Evolutionary conservation across 108 stramenopile genomes (phyloP).

Genomic region (Epithemia pelagica): DNA sequence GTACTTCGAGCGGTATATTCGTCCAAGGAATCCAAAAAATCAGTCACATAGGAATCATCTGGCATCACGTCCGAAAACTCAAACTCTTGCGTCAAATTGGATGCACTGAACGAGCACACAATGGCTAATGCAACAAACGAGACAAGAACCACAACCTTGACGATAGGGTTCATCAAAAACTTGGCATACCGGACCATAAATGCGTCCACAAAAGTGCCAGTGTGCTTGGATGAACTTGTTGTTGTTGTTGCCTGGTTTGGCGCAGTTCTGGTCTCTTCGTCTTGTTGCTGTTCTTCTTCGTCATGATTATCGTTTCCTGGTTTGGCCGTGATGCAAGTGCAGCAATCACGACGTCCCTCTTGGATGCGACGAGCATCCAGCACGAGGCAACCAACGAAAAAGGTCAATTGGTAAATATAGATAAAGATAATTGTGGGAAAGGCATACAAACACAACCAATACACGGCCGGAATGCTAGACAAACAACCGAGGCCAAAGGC

Average conservation of each 20-base stretch:
- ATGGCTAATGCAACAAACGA: conserved; percentile 13
- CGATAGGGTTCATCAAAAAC: conserved; percentile 10
- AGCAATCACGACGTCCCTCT: conserved; percentile 22
- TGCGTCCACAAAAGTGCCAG: too few species aligned
- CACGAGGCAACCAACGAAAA: conserved; percentile 17
- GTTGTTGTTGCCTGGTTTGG: too few species aligned
- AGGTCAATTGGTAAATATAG: too few species aligned
- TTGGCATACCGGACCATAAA: conserved; percentile 12
- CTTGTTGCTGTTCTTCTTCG: too few species aligned
- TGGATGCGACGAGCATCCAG: conserved; percentile 19
- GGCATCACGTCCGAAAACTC: too few species aligned
- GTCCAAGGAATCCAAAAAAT: conserved; percentile 7
- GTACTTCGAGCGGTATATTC: conserved; percentile 11
- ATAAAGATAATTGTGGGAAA: conserved; percentile 10
- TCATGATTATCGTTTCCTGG: background rate
- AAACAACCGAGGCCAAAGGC: conserved; percentile 29
- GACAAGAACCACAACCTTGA: conserved; percentile 19
- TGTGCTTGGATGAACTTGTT: background rate
- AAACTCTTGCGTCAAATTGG: too few species aligned
- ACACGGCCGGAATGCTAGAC: background rate
- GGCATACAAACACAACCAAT: conserved; percentile 25
- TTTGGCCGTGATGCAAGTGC: conserved; percentile 14
- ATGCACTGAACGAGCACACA: conserved; percentile 20
- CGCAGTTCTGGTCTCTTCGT: conserved; percentile 3
- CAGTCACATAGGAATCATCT: too few species aligned